A percentile compares a stretch with the other conserved stretches of the same genome.
Evolutionary conservation across 2,329 filamentous ascomycete genomes (phyloP).

Genomic region (Arachnomyces sp.): DNA sequence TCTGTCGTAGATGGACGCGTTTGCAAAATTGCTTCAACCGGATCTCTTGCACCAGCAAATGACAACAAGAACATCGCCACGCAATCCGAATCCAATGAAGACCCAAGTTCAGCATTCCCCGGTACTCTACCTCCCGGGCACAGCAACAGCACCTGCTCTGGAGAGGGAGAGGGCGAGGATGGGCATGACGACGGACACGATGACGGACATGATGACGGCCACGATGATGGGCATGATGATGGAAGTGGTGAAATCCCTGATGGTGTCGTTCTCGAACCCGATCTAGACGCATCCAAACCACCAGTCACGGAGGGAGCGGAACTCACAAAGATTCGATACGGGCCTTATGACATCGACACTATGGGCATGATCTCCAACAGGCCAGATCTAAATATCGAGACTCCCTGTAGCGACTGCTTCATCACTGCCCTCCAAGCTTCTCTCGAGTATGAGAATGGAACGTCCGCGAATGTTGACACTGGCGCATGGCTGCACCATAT

Average conservation of each 20-base stretch:
- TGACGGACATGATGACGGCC: background rate
- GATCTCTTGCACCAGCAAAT: background rate
- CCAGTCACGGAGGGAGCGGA: too few species aligned
- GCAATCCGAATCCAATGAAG: background rate
- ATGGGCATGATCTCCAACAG: too few species aligned
- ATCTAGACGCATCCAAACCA: too few species aligned
- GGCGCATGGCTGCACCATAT: conserved; percentile 23
- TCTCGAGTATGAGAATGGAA: conserved; percentile 24
- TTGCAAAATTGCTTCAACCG: conserved; percentile 3
- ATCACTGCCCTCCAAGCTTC: conserved; percentile 19
- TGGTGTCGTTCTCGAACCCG: background rate
- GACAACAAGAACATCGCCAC: conserved; percentile 4
- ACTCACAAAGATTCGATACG: too few species aligned
- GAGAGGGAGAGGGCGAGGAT: too few species aligned
- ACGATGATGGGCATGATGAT: too few species aligned
- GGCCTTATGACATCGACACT: too few species aligned
- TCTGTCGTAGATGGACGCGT: conserved; percentile 3
- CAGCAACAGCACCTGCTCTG: too few species aligned
- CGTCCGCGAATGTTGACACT: conserved; percentile 22
- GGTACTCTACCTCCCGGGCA: background rate
- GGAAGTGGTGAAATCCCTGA: background rate
- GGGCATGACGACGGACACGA: too few species aligned
- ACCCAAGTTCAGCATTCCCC: background rate
- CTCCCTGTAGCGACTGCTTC: conserved; percentile 10
- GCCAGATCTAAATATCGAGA: background rate